Conservation (phyloP, 73 alveolate species). For the Symbiodinium natans region DNA sequence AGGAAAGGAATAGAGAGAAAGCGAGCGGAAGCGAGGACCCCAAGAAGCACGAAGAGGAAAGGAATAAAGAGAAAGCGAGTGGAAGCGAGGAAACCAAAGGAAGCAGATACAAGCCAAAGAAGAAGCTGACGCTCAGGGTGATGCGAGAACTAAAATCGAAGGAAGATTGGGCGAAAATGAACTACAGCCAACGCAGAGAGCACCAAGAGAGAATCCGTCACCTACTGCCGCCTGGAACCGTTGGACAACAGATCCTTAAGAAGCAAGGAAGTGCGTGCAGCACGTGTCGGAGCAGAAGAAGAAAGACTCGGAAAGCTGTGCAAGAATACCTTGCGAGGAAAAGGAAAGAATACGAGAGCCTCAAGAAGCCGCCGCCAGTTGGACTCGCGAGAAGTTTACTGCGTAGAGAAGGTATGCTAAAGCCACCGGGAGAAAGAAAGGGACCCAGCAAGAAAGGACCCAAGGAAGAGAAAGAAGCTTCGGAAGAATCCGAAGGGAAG, state of each 20-base stretch:
- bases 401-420: no score
- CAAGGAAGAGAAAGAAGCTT: not conserved
- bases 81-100: not conserved
- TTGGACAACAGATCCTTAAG: constrained; percentile 1
- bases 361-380: not conserved
- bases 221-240: not conserved
- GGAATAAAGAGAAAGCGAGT: not conserved
- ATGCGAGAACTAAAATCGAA: not conserved
- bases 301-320: not conserved
- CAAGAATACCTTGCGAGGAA: not conserved
- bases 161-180: no score
- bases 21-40: no score
- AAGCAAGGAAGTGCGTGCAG: not conserved
- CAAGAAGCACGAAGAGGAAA: no score
- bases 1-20: no score
- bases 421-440: constrained; percentile 5
- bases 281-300: not conserved
- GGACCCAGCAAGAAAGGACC: not conserved
- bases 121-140: not conserved
- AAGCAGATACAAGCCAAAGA: not conserved
- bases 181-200: no score
- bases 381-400: constrained; percentile 3
- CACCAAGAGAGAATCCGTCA: no score
- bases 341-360: not conserved
- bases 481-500: not conserved